These are phyloP conservation scores for Aspergillus haitiensis DNA, from an alignment of 495 filamentous ascomycete species.

Conservation along the genomic window DNA sequence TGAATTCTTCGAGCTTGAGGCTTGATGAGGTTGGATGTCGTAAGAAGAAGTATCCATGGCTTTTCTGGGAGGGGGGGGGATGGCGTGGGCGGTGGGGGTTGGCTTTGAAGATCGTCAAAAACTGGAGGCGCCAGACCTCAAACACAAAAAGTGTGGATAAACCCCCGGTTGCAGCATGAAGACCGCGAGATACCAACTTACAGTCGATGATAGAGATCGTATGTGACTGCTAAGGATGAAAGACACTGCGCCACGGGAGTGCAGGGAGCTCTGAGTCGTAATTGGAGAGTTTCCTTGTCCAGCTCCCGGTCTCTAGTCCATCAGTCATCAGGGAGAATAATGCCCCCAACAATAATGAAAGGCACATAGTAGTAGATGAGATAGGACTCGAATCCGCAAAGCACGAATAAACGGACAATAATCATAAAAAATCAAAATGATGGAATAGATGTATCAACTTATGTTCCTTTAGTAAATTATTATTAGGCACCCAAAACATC, in stretches of 20 bases:
- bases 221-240: background rate
- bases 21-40: constrained; percentile 55
- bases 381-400: no score
- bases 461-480: background rate
- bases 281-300: background rate
- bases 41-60: constrained; percentile 50
- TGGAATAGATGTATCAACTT: background rate
- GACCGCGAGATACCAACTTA: background rate
- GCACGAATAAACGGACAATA: no score
- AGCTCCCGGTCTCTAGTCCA: background rate
- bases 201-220: no score
- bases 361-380: no score
- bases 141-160: constrained; percentile 3
- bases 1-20: constrained; percentile 32
- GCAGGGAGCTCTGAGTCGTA: background rate
- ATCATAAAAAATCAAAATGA: no score
- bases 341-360: background rate
- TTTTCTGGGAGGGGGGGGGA: background rate
- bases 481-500: background rate
- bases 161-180: constrained; percentile 7
- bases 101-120: background rate
- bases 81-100: constrained; percentile 9
- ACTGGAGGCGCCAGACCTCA: constrained; percentile 18
- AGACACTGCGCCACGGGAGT: background rate
- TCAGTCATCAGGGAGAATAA: background rate